Base-by-base conservation (phyloP, 2,329 filamentous ascomycete genomes). In the Penicillium sp. region DNA sequence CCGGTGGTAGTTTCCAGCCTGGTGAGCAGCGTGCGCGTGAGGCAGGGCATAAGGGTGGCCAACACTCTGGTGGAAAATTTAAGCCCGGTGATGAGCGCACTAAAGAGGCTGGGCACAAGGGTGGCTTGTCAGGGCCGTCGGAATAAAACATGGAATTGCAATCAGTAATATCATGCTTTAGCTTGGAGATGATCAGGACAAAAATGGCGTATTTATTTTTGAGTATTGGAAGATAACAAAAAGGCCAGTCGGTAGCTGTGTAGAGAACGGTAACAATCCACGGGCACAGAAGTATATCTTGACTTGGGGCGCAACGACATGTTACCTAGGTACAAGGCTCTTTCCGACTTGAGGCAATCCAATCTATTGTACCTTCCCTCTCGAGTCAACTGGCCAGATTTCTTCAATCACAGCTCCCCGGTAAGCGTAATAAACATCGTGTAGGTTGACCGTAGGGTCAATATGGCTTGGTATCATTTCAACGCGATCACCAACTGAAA, bases 401-500 rank as follows among this genome's bases (percentile, higher is more conserved):
- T 77, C 75, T 52, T 76, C 69, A 49, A 78, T 68, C 1, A 76
- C 52, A 0, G 74, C 75, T 0, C 70, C 66, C 3, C 75, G 66
- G 57, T 77, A 60, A 2, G 73, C 75, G 54, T 75, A 77, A 55
- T 77, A 78, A 26, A 71, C 62, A 39, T 78, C 74, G 51, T 77
- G 74, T 45, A 78, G 56, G 48, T 78, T 78, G 44, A 78, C 69
- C 0, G 76, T 78, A 0, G 76, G 75, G 54, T 78, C 76, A 45
- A 78, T 78, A 56, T 78, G 76, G 53, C 75, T 78, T 0, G 75
- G 76, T 10, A 78, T 61, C 74, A 78, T 77, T 60, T 77, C 73
- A 9, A 77, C 68, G 3, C 71, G 60, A 57, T 77, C 74, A 0
- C 75, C 75, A 23, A 77, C 63, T 2, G 59, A 55, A 36, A 77